Conservation (phyloP, 352 stramenopile species). For the Lagenidium giganteum region DNA sequence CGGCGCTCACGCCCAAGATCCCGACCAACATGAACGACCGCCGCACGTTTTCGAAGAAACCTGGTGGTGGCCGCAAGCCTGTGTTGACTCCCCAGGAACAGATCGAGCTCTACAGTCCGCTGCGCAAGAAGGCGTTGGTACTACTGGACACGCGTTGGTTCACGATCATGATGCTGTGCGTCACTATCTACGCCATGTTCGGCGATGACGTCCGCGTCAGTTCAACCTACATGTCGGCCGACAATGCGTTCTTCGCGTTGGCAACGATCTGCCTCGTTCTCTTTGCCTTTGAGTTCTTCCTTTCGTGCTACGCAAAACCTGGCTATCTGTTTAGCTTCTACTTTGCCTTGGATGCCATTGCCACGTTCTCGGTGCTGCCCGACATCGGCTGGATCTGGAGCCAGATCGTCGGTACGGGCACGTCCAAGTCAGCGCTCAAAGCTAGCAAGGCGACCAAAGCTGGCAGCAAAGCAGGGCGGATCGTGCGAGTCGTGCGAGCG, state of each 20-base stretch:
- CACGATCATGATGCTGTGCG: constrained; percentile 82
- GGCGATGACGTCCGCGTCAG: constrained; percentile 88
- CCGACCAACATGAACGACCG: constrained; percentile 35
- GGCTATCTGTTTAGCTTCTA: constrained; percentile 90
- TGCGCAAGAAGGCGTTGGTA: constrained; percentile 27
- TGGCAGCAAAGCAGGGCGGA: constrained; percentile 76
- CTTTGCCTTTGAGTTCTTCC: constrained; percentile 86
- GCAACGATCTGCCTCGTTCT: constrained; percentile 85
- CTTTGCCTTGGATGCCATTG: constrained; percentile 83
- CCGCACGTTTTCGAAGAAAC: constrained; percentile 17
- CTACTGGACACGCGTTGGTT: constrained; percentile 75
- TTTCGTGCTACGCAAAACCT: constrained; percentile 66
- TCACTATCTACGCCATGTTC: constrained; percentile 92
- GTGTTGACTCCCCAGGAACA: constrained; percentile 26
- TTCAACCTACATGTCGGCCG: constrained; percentile 53
- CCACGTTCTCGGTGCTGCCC: constrained; percentile 75
- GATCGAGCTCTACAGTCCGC: constrained; percentile 30
- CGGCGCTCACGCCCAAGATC: constrained; percentile 54
- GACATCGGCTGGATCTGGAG: constrained; percentile 83
- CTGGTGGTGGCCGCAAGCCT: neutral
- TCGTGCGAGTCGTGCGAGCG: constrained; percentile 80
- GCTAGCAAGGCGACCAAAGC: constrained; percentile 66
- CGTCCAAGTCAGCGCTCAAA: constrained; percentile 41
- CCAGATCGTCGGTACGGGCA: constrained; percentile 57
- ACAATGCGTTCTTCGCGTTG: constrained; percentile 82